These are phyloP conservation scores for Triadica sebifera DNA, from an alignment of 345 rosid species.

Conservation along the genomic window DNA sequence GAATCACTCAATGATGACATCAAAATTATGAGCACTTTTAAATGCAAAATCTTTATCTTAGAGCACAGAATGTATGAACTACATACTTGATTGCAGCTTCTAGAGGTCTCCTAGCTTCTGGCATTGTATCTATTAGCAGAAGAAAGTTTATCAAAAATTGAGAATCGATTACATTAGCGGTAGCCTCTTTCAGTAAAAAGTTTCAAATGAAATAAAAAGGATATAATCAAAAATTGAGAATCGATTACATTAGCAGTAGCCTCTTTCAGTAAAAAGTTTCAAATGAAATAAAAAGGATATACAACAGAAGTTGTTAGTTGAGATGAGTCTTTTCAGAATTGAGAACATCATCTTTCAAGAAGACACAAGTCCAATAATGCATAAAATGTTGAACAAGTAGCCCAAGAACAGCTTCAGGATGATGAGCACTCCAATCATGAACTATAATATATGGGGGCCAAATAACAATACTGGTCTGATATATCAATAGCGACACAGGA, in stretches of 20 bases:
- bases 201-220: too few species aligned
- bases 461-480: neutral
- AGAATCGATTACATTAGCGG: neutral
- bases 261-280: neutral
- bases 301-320: neutral
- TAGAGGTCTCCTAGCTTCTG: slow-evolving; percentile 54
- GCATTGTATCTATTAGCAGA: slow-evolving; percentile 49
- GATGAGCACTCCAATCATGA: neutral
- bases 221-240: neutral
- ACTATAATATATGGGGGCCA: neutral
- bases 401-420: neutral
- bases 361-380: neutral
- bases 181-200: neutral
- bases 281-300: neutral
- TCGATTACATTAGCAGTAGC: neutral
- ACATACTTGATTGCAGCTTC: slow-evolving; percentile 64
- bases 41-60: neutral
- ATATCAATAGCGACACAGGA: neutral
- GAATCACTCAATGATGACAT: neutral
- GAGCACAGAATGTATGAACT: neutral
- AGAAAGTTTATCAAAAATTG: neutral
- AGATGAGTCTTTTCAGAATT: neutral
- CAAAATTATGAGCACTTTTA: neutral
- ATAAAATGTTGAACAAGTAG: neutral
- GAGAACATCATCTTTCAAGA: neutral